These are phyloP conservation scores for Hibiscus syriacus DNA, from an alignment of 345 rosid genomes.

Conservation along the genomic window DNA sequence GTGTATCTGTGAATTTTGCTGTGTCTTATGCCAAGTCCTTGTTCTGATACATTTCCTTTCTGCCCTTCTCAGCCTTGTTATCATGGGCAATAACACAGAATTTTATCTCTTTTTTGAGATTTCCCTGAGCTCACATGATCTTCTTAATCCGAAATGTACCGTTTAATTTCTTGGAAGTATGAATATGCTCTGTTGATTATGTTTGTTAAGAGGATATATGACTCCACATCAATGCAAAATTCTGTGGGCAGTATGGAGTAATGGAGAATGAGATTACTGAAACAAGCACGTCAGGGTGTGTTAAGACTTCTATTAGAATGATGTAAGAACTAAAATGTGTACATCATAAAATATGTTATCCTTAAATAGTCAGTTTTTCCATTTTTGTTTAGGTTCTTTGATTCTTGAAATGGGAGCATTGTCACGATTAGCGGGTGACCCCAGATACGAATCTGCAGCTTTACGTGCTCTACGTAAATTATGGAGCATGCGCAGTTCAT, in stretches of 20 bases:
- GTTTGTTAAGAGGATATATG: constrained; percentile 40
- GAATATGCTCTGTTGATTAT: constrained; percentile 27
- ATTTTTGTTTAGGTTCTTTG: constrained; percentile 55
- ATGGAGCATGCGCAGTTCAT: constrained; percentile 94
- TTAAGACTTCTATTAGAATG: constrained; percentile 34
- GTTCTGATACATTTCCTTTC: constrained; percentile 11
- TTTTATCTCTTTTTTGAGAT: constrained; percentile 10
- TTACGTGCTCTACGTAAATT: constrained; percentile 79
- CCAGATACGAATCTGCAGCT: constrained; percentile 79
- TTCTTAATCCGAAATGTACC: constrained; percentile 10
- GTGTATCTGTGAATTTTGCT: not conserved
- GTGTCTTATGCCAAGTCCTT: constrained; percentile 6
- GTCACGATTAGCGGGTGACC: constrained; percentile 85
- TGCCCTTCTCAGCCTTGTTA: constrained; percentile 62
- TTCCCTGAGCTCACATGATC: constrained; percentile 2
- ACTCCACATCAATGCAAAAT: constrained; percentile 44
- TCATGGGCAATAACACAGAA: constrained; percentile 80
- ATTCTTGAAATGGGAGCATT: constrained; percentile 98
- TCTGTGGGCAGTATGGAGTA: constrained; percentile 80
- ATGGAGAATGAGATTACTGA: constrained; percentile 76
- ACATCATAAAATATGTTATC: constrained; percentile 7
- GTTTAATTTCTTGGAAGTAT: constrained; percentile 24
- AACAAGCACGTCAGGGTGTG: constrained; percentile 98
- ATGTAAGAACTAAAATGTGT: constrained; percentile 8
- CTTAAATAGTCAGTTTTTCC: constrained; percentile 14